Percentiles rank a stretch among this genome's conserved stretches.
These are phyloP conservation scores for Taiozyma sp. DNA, from an alignment of 1,139 yeast genomes.

Conservation along the genomic window DNA sequence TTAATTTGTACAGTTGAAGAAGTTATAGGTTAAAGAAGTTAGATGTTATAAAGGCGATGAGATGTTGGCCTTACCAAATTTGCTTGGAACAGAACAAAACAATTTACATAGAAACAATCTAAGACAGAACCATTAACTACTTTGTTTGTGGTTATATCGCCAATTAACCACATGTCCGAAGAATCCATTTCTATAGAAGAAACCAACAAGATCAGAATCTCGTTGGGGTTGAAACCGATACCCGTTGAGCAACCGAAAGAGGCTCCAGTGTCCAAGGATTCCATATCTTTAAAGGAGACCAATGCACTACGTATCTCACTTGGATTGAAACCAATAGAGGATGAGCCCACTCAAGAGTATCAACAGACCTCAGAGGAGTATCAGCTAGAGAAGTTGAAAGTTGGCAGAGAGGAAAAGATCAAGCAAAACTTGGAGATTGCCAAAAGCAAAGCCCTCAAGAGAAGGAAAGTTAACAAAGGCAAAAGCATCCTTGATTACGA, in stretches of 20 bases:
- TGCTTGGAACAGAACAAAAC: too few relatives aligned
- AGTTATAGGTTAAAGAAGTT: neutral
- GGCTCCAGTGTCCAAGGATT: neutral
- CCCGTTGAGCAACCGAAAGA: conserved; percentile 14
- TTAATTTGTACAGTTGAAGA: too few relatives aligned
- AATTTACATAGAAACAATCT: too few relatives aligned
- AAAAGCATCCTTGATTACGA: conserved; percentile 19
- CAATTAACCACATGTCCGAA: conserved; percentile 6
- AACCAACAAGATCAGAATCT: conserved; percentile 45
- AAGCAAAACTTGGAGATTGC: conserved; percentile 20
- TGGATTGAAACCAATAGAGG: conserved; percentile 33
- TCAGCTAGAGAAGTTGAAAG: conserved; percentile 4
- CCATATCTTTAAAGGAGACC: conserved; percentile 34
- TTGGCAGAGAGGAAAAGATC: conserved; percentile 16
- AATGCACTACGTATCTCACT: conserved; percentile 31
- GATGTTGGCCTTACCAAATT: neutral
- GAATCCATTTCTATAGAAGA: conserved; percentile 42
- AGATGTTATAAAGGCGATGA: neutral
- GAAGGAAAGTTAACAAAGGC: conserved; percentile 21
- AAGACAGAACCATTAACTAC: too few relatives aligned
- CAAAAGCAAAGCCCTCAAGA: conserved; percentile 20
- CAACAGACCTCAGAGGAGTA: conserved; percentile 15
- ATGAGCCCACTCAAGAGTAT: conserved; percentile 1
- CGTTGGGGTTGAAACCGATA: conserved; percentile 47
- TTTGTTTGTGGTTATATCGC: too few relatives aligned